A percentile compares a stretch with the other conserved stretches of the same genome.
Conservation (phyloP, 768 basidiomycete species). For the Mycena venus region DNA sequence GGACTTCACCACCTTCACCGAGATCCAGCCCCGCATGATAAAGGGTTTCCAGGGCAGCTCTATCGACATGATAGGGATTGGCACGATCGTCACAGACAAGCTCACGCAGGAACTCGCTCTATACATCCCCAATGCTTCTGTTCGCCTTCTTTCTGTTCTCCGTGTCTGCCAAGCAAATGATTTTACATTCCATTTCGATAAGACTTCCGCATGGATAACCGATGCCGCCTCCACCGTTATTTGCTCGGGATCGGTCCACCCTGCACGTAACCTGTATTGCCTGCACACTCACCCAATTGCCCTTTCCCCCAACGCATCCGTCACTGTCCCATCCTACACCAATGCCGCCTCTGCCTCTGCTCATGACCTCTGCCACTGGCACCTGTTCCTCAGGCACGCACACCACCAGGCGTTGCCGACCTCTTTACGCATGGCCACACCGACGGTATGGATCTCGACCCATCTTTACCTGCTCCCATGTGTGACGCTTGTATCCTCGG, state of each 20-base stretch:
- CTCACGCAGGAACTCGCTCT: not conserved
- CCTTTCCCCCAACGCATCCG: too few species aligned
- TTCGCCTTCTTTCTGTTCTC: conserved; percentile 20
- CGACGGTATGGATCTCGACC: too few species aligned
- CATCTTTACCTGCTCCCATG: too few species aligned
- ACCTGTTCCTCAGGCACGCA: too few species aligned
- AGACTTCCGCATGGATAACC: not conserved
- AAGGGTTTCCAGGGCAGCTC: conserved; percentile 12
- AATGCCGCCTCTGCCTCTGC: not conserved
- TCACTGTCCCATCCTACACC: too few species aligned
- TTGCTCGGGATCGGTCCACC: too few species aligned
- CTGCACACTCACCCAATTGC: not conserved
- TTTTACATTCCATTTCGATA: conserved; percentile 7
- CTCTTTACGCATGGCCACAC: too few species aligned
- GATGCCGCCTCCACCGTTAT: not conserved
- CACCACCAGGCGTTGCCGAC: too few species aligned
- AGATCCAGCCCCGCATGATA: not conserved
- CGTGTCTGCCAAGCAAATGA: not conserved
- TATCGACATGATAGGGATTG: conserved; percentile 8
- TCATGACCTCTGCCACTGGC: not conserved
- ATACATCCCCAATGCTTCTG: conserved; percentile 1
- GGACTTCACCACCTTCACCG: not conserved
- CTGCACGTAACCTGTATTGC: not conserved
- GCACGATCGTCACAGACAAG: not conserved
- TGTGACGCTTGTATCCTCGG: too few species aligned